phyloP scores from a whole-genome alignment of 2,329 filamentous ascomycete species.

The Aspergillus phoenicis region DNA sequence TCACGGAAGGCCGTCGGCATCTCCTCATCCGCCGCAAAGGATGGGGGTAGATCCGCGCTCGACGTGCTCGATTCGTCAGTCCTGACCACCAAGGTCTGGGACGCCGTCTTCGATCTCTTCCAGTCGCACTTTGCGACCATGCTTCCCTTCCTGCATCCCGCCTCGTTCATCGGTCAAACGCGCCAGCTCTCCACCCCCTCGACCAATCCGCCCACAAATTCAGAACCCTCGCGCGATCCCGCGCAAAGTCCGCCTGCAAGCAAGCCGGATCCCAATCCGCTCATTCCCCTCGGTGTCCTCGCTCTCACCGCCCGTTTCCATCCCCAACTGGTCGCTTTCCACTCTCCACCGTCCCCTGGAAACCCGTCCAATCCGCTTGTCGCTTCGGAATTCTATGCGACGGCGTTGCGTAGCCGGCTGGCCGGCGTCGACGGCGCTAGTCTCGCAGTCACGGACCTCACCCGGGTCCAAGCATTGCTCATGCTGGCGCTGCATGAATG shows the following conservation, averaged over 20 bases:
- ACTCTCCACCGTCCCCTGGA: constrained; percentile 48
- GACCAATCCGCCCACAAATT: constrained; percentile 20
- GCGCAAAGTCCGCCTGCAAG: constrained; percentile 31
- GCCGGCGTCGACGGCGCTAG: constrained; percentile 46
- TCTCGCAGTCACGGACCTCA: constrained; percentile 49
- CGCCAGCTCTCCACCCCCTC: constrained; percentile 38
- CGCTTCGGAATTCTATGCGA: constrained; percentile 59
- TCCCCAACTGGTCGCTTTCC: constrained; percentile 51
- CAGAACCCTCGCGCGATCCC: constrained; percentile 24
- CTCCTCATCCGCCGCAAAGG: constrained; percentile 29
- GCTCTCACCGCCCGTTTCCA: constrained; percentile 60
- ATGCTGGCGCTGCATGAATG: constrained; percentile 62
- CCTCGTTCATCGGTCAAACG: constrained; percentile 56
- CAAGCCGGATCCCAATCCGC: constrained; percentile 44
- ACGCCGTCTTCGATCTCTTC: constrained; percentile 60
- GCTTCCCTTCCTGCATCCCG: constrained; percentile 59
- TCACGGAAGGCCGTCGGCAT: constrained; percentile 40
- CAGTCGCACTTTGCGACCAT: constrained; percentile 60
- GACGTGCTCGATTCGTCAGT: constrained; percentile 55
- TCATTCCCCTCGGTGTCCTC: constrained; percentile 59
- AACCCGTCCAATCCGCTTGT: constrained; percentile 52
- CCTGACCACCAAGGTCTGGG: constrained; percentile 59
- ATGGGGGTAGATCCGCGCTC: constrained; percentile 36
- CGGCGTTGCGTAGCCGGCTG: constrained; percentile 53
- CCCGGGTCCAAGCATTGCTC: constrained; percentile 55